Base-by-base conservation (phyloP, 768 basidiomycete genomes). In the Mycena vulgaris region DNA sequence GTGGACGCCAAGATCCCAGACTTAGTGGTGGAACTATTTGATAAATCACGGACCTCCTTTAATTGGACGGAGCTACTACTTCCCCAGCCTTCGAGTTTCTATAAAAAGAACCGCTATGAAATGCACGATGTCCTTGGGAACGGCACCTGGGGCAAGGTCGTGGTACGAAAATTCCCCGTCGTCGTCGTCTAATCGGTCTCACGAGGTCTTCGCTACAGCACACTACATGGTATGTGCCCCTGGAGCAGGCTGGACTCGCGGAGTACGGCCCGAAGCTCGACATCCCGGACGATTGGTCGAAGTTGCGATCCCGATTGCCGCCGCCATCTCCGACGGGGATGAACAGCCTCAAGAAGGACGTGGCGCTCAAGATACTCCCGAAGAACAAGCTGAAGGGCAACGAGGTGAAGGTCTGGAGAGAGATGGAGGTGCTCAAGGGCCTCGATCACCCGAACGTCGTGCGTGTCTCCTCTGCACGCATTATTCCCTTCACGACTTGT, bases 351-450 rank as follows among this genome's bases (percentile, higher is more conserved):
- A 87, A 83, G 19, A 91, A 94, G 77, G 92, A 94, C 7, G 94
- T 96, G 2, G 95, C 94, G 8, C 82, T 93, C 74, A 98, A 98
- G 83, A 89, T 97, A 68, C 98, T 99, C 65, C 87, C 93, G 8
- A 99, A 98, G 89, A 97, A 97, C 83, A 94, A 95, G 75, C 95
- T 98, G 61, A 96, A 95, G 79, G 94, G 95, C 13, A 95, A 97
- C 75, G 95, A 97, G 78, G 88, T 84, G 49, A 90, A 89, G 59
- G 96, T 99, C 0, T 95, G 95, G 90, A 89, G 90, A 8, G 98
- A 99, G 83, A 97, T 99, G 92, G 90, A 95, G 58, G 94, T 99
- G 0, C 80, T 99, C 67, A 92, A 92, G 77, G 96, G 93, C 0
- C 82, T 99, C 57, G 89, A 97, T 76, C 97, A 99, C 78, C 91